Base-by-base conservation (phyloP, 177 flowering plant genomes). In the Vitis hybrid region DNA sequence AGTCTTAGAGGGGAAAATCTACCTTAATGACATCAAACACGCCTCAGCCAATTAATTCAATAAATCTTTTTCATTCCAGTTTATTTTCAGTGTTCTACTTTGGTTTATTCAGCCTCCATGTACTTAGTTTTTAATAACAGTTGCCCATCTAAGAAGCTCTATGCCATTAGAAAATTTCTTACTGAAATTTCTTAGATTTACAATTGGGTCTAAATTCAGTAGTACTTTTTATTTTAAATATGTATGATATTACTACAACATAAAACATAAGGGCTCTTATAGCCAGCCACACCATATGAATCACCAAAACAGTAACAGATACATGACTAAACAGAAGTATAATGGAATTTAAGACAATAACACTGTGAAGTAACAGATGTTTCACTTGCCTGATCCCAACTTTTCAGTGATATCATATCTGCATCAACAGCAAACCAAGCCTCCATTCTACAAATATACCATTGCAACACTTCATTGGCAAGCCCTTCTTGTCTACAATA, bases 351-450 rank as follows among this genome's bases (percentile, higher is more conserved):
- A n/a, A 55, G 49, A 31, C 3, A 55, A 18, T 5, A 7, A 51
- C 13, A 69, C 31, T 19, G 9, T 18, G 1, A 60, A 51, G 1
- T 12, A 18, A 15, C 19, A 65, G 11, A 54, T 33, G 7, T 18
- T 61, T 52, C 56, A 74, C 86, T 82, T 76, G 75, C 98, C 92
- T 95, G 92, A 79, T 95, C 98, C 97, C 97, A 95, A 72, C 69
- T 81, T 83, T 88, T 92, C 70, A 95, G 76, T 22, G 98, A 95
- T 73, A 92, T 92, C 94, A 85, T 88, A 78, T 92, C 97, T 4
- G 88, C 92, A 82, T 95, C 97, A 51, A 89, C 97, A 63, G 98
- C 98, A 82, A 95, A 95, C 98, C 98, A 95, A 62, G 95, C 98
- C 79, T 95, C 98, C 98, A 92, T 84, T 84, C 98, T 81, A 77